Conservation (phyloP, 768 basidiomycete species). For the Paxillus rubicundulus region DNA sequence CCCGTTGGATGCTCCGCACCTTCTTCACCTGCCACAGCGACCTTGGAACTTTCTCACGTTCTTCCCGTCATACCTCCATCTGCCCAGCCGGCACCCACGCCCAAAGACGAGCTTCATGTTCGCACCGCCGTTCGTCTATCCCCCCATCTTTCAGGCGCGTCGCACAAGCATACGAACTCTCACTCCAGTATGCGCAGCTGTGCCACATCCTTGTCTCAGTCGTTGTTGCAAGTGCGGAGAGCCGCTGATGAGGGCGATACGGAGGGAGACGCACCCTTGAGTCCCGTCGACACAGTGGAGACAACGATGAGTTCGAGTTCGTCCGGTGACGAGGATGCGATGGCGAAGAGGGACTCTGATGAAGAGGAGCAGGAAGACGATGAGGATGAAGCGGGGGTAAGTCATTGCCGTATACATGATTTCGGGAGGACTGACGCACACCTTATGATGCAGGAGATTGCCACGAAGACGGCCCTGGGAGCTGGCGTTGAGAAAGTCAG, state of each 20-base stretch:
- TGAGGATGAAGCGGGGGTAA: constrained; percentile 19
- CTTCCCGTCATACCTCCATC: neutral
- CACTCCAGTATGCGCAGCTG: neutral
- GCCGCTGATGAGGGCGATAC: neutral
- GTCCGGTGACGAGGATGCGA: constrained; percentile 13
- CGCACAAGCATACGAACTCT: constrained; percentile 7
- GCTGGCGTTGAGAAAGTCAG: constrained; percentile 38
- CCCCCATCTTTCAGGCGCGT: constrained; percentile 9
- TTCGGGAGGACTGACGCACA: neutral
- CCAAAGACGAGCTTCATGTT: constrained; percentile 20
- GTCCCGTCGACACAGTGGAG: constrained; percentile 12
- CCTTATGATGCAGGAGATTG: constrained; percentile 16
- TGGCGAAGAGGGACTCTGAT: constrained; percentile 2
- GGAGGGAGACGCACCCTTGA: constrained; percentile 3
- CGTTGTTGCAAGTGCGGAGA: constrained; percentile 8
- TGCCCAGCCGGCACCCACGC: neutral
- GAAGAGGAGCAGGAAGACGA: constrained; percentile 19
- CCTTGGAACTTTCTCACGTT: neutral
- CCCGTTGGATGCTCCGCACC: no score
- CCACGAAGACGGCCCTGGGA: constrained; percentile 32
- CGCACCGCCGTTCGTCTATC: constrained; percentile 26
- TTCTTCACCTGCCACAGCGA: constrained; percentile 1
- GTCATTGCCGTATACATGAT: neutral
- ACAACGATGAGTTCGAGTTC: constrained; percentile 7
- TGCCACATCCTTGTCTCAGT: neutral